A percentile compares a stretch with the other conserved stretches of the same genome.
Evolutionary conservation across 768 basidiomycete genomes (phyloP).

Genomic region (Galerina sulciceps): DNA sequence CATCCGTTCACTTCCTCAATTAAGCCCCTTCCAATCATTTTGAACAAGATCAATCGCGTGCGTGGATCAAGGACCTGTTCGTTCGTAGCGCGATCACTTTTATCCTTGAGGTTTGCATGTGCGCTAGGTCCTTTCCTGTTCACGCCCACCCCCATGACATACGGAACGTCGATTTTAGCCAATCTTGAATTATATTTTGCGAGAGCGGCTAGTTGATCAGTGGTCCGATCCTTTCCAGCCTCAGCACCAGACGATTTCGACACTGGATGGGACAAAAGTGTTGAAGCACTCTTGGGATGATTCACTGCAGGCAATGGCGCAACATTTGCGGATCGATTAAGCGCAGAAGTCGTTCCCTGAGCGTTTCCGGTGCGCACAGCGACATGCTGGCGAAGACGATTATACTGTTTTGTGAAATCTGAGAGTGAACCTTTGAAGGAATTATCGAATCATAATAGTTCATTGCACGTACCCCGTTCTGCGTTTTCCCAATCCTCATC

Average conservation of each 20-base stretch:
- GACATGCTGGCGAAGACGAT: constrained; percentile 90
- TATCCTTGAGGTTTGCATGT: constrained; percentile 90
- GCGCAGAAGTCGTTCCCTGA: constrained; percentile 58
- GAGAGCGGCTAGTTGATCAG: constrained; percentile 74
- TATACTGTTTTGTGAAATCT: constrained; percentile 99
- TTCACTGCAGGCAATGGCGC: constrained; percentile 76
- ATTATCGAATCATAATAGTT: not conserved
- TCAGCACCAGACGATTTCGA: constrained; percentile 21
- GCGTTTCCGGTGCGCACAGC: constrained; percentile 79
- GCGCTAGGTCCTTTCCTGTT: constrained; percentile 94
- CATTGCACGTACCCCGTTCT: constrained; percentile 64
- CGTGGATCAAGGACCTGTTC: constrained; percentile 97
- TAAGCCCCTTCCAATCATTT: constrained; percentile 91
- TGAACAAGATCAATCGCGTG: constrained; percentile 93
- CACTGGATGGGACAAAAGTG: constrained; percentile 21
- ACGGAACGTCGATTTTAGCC: constrained; percentile 75
- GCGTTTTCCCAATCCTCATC: constrained; percentile 91
- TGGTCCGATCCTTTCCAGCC: constrained; percentile 58
- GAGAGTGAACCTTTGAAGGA: constrained; percentile 20
- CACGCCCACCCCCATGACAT: constrained; percentile 70
- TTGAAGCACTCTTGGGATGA: constrained; percentile 48
- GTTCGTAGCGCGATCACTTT: constrained; percentile 93
- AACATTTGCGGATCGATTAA: constrained; percentile 51
- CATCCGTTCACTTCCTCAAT: constrained; percentile 94
- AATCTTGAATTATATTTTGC: constrained; percentile 79